A percentile compares a stretch with the other conserved stretches of the same genome.
Evolutionary conservation across 495 filamentous ascomycete species (phyloP).

Genomic region (Cryomyces minteri): DNA sequence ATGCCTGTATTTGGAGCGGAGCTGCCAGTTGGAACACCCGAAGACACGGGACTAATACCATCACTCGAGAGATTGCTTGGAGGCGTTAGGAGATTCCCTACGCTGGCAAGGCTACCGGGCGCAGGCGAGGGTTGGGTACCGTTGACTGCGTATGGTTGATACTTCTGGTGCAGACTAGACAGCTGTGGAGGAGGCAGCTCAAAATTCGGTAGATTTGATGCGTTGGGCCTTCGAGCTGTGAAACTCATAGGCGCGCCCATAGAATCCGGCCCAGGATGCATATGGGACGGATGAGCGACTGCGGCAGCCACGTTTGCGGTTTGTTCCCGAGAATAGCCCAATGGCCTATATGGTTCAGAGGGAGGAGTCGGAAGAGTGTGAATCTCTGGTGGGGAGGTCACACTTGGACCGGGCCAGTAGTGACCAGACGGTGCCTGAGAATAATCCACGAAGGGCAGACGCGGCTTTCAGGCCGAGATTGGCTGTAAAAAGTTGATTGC

Average conservation of each 20-base stretch:
- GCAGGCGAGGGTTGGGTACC: slow-evolving; percentile 24
- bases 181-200: slow-evolving; percentile 21
- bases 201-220: slow-evolving; percentile 19
- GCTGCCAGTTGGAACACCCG: slow-evolving; percentile 34
- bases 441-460: slow-evolving; percentile 13
- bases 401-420: slow-evolving; percentile 11
- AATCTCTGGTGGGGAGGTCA: slow-evolving; percentile 6
- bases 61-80: slow-evolving; percentile 46
- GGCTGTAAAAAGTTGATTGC: no score
- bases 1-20: slow-evolving; percentile 31
- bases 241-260: slow-evolving; percentile 23
- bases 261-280: slow-evolving; percentile 22
- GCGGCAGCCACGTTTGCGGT: slow-evolving; percentile 26
- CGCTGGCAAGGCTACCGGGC: slow-evolving; percentile 25
- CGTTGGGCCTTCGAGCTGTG: slow-evolving; percentile 20
- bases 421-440: slow-evolving; percentile 11
- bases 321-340: slow-evolving; percentile 10
- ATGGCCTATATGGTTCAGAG: slow-evolving; percentile 10
- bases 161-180: slow-evolving; percentile 22
- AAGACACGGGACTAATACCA: slow-evolving; percentile 37
- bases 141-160: slow-evolving; percentile 24
- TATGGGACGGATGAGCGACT: slow-evolving; percentile 21
- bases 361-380: slow-evolving; percentile 10
- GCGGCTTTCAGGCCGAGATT: not conserved
- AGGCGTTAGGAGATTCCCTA: slow-evolving; percentile 43